Conservation (phyloP, 2,329 filamentous ascomycete species). For the Colletotrichum sp. region DNA sequence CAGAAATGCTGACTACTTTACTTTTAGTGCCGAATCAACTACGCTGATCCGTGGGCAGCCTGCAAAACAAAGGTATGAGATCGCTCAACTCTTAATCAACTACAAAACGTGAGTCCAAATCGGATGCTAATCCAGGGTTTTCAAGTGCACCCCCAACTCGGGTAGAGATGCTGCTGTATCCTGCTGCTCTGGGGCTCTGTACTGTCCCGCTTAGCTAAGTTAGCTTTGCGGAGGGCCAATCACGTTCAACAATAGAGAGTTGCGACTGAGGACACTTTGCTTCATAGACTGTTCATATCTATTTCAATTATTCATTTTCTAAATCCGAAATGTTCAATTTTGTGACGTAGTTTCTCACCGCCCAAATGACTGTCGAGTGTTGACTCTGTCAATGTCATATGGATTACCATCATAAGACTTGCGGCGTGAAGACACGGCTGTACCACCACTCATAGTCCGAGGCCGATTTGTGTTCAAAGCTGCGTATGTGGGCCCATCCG, state of each 20-base stretch:
- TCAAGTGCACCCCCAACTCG: neutral
- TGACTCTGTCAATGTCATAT: neutral
- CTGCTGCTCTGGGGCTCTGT: neutral
- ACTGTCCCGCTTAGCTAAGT: neutral
- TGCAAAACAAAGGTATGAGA: neutral
- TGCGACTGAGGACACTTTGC: neutral
- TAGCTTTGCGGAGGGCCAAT: neutral
- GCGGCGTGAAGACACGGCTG: neutral
- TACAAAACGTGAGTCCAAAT: neutral
- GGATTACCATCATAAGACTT: neutral
- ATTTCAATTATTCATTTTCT: neutral
- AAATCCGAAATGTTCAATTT: neutral
- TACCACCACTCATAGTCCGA: neutral
- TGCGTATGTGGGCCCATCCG: neutral
- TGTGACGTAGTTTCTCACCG: neutral
- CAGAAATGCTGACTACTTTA: neutral
- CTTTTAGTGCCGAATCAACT: neutral
- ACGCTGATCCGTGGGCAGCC: neutral
- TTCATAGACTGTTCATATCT: neutral
- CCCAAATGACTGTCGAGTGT: neutral
- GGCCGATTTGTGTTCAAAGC: neutral
- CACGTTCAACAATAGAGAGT: neutral
- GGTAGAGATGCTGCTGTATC: neutral
- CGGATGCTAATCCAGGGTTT: neutral
- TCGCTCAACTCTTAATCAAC: neutral